These are phyloP conservation scores for Fagus crenata DNA, from an alignment of 306 rosid species.

Conservation along the genomic window DNA sequence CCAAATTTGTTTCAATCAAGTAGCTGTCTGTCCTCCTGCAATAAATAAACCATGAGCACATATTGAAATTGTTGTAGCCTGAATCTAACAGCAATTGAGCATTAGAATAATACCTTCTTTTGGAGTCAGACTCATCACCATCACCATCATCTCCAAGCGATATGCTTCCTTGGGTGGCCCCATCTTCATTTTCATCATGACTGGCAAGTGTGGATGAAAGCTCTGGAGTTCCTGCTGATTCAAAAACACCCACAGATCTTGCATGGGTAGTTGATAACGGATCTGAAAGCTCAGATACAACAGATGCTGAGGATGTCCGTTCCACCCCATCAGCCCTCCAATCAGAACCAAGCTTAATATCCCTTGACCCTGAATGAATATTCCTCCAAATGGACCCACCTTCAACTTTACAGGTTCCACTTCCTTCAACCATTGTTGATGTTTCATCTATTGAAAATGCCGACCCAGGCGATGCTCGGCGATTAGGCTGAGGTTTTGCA, in stretches of 20 bases:
- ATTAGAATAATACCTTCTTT: constrained; percentile 57
- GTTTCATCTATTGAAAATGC: constrained; percentile 48
- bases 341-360: constrained; percentile 38
- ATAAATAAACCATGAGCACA: constrained; percentile 23
- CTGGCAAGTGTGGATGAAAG: constrained; percentile 66
- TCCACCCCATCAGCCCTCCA: constrained; percentile 62
- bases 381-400: constrained; percentile 52
- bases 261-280: constrained; percentile 46
- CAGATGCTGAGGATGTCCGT: constrained; percentile 62
- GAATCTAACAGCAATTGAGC: constrained; percentile 10
- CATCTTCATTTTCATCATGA: constrained; percentile 56
- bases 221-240: constrained; percentile 60
- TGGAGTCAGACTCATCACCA: constrained; percentile 61
- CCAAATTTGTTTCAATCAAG: constrained; percentile 48
- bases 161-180: constrained; percentile 46
- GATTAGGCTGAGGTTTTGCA: constrained; percentile 57
- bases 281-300: constrained; percentile 56
- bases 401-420: constrained; percentile 47
- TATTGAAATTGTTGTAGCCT: background rate
- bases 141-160: constrained; percentile 51
- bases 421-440: constrained; percentile 51
- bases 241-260: constrained; percentile 43
- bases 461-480: constrained; percentile 48
- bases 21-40: constrained; percentile 65
- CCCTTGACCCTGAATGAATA: constrained; percentile 44